Evolutionary conservation across 2,329 filamentous ascomycete genomes (phyloP).

Genomic region (Exophiala oligosperma): DNA sequence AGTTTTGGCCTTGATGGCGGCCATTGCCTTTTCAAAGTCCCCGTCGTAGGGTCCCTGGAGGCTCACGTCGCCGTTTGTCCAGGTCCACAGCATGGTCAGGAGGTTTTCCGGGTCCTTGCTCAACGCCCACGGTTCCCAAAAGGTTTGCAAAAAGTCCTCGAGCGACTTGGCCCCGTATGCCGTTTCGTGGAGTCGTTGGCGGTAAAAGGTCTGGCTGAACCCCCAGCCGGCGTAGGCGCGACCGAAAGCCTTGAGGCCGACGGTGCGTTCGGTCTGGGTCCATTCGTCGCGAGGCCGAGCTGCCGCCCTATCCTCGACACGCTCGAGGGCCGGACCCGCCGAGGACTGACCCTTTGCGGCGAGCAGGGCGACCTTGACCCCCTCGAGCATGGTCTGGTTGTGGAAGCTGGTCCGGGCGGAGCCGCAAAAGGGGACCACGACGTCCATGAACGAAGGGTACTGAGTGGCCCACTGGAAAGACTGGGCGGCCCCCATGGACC

Average conservation of each 20-base stretch:
- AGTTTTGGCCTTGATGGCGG: conserved; percentile 68
- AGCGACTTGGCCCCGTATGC: conserved; percentile 65
- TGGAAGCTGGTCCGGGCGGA: conserved; percentile 64
- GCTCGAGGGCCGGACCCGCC: conserved; percentile 51
- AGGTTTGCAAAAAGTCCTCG: conserved; percentile 71
- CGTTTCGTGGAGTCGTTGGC: conserved; percentile 67
- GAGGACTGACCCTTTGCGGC: conserved; percentile 57
- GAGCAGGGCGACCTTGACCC: conserved; percentile 62
- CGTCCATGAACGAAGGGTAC: conserved; percentile 65
- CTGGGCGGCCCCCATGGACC: conserved; percentile 71
- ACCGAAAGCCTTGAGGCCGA: conserved; percentile 68
- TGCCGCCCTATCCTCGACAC: conserved; percentile 34
- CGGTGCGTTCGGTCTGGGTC: conserved; percentile 53
- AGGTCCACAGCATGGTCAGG: conserved; percentile 72
- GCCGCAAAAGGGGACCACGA: conserved; percentile 66
- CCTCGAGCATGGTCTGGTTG: conserved; percentile 68
- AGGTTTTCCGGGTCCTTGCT: conserved; percentile 70
- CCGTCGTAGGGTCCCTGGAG: conserved; percentile 67
- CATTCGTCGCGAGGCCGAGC: conserved; percentile 39
- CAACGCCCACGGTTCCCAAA: conserved; percentile 75
- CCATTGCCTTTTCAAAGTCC: conserved; percentile 65
- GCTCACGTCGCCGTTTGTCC: conserved; percentile 73
- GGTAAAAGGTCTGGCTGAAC: conserved; percentile 76
- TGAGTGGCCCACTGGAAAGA: conserved; percentile 65
- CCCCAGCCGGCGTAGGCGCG: conserved; percentile 78